Evolutionary conservation across 331 rosid genomes (phyloP), one percentile per base, ranked within the genome.

Genomic region (Rosa hybrid): DNA sequence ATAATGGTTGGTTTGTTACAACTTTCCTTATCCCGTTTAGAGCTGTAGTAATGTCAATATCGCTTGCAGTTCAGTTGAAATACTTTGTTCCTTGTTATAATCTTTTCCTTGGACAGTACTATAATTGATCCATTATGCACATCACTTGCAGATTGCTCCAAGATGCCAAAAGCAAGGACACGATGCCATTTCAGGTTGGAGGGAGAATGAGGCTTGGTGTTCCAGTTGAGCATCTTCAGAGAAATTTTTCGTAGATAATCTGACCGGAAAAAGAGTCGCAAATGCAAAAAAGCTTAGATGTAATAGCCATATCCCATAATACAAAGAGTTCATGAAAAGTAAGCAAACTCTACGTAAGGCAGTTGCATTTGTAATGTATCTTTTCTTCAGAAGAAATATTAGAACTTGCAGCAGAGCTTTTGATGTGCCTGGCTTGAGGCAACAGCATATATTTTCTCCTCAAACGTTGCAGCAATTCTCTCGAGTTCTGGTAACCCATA

Each of bases 381-480:
- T 51, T 50, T 50, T 50, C 6, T 6, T 50, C 6, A 12, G 51
- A 38, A 16, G 2, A 13, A n/a, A 10, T 21, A 21, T 62, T 10
- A 25, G 10, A 5, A 25, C 1, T 51, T 51, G 57, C 21, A 51
- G 57, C 13, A 70, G 73, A 16, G 42, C 11, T 71, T 72, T 75
- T 34, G 69, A 79, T n/a, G 25, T 84, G 87, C 96, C 97, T 92
- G 92, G 87, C 81, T 92, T 68, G 86, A 80, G 46, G 96, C 90
- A 76, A 84, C 83, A 64, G 68, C 11, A 67, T 78, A 90, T 65
- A 88, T 85, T 83, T 85, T 88, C 48, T 90, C 94, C 83, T 90
- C 98, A 77, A 92, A 92, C 87, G 88, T 92, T 79, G 78, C 86
- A 74, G 92, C 93, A 62, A 90, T 86, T 82, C 80, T 87, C 78